phyloP scores from a whole-genome alignment of 495 filamentous ascomycete species.

The Penicillium fimorum region DNA sequence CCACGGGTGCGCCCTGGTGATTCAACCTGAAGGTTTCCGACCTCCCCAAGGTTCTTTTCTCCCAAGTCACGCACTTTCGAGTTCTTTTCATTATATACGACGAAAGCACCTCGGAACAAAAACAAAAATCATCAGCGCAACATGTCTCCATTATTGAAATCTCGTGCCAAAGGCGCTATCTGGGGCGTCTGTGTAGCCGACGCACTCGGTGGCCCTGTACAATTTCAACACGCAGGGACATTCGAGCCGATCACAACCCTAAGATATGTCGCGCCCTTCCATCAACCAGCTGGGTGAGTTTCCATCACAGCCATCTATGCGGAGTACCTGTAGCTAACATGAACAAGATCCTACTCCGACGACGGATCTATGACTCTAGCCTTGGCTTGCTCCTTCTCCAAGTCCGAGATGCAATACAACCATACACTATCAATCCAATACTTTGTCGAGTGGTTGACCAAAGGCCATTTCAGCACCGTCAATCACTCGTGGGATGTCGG shows the following conservation, averaged over 20 bases:
- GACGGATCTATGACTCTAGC: constrained; percentile 50
- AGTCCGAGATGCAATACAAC: constrained; percentile 27
- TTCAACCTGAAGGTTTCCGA: background rate
- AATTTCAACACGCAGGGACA: constrained; percentile 37
- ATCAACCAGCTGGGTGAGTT: constrained; percentile 27
- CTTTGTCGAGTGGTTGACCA: constrained; percentile 38
- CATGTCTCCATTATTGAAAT: constrained; percentile 17
- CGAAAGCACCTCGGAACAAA: background rate
- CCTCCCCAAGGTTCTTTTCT: background rate
- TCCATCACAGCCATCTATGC: background rate
- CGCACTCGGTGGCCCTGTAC: constrained; percentile 49
- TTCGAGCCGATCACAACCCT: constrained; percentile 39
- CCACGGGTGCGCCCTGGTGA: background rate
- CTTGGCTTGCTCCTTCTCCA: constrained; percentile 42
- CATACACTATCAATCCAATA: constrained; percentile 31
- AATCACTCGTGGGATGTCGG: constrained; percentile 44
- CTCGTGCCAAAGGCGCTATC: constrained; percentile 40
- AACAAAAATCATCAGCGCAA: background rate
- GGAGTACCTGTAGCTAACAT: background rate
- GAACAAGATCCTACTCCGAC: constrained; percentile 45
- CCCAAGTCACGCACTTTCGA: background rate
- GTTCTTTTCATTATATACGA: background rate
- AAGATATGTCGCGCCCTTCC: constrained; percentile 20
- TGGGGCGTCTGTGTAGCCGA: constrained; percentile 47
- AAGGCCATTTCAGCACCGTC: constrained; percentile 40